Evolutionary conservation across 345 rosid species (phyloP).

Genomic region (Boechera divaricarpa): DNA sequence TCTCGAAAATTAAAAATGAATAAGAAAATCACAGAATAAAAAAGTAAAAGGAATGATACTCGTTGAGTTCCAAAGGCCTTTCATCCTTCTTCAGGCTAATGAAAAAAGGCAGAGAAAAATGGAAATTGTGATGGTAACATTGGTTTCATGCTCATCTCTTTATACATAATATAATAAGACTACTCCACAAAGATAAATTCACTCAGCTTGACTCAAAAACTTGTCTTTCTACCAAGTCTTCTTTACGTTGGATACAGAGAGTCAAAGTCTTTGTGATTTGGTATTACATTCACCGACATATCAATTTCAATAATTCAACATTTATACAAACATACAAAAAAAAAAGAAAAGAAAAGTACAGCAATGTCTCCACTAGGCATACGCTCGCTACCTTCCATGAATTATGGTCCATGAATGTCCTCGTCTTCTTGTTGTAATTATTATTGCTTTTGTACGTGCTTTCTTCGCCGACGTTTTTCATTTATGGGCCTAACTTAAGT

Average conservation of each 20-base stretch:
- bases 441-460: not conserved
- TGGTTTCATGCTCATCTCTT: not conserved
- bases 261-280: constrained; percentile 8
- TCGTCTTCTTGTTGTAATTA: not conserved
- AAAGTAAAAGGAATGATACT: not conserved
- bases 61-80: constrained; percentile 14
- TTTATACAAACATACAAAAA: not conserved
- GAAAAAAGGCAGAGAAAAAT: constrained; percentile 4
- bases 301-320: not conserved
- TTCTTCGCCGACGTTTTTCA: constrained; percentile 8
- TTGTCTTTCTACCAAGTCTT: not conserved
- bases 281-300: not conserved
- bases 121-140: not conserved
- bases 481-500: not conserved
- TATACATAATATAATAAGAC: not conserved
- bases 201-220: not conserved
- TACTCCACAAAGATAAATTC: not conserved
- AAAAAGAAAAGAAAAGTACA: not conserved
- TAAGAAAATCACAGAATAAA: not conserved
- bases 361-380: constrained; percentile 6
- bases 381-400: constrained; percentile 1
- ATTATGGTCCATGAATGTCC: not conserved
- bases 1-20: not conserved
- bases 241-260: not conserved
- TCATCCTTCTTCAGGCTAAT: not conserved